Percentiles rank a stretch among this genome's conserved stretches.
Conservation (phyloP, 345 rosid species). For the Populus ilicifolia region DNA sequence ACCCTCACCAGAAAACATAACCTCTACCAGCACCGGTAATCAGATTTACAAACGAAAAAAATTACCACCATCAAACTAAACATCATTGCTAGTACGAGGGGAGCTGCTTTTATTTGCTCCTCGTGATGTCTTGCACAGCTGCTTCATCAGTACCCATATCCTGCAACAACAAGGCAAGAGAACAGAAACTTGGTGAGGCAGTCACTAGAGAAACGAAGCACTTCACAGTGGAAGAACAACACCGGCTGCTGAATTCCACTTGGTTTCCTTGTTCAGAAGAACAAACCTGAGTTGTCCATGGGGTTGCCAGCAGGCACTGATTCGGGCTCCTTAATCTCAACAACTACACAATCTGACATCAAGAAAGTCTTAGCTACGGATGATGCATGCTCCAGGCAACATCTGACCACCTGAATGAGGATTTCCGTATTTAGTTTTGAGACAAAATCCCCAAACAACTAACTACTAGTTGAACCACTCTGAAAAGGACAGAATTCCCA, state of each 20-base stretch:
- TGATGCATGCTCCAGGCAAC: slow-evolving; percentile 97
- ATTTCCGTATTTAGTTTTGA: neutral
- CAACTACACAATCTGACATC: slow-evolving; percentile 98
- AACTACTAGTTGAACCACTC: too few relatives aligned
- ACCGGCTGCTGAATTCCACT: neutral
- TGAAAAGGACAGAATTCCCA: too few relatives aligned
- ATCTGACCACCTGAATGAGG: slow-evolving; percentile 80
- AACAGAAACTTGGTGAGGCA: neutral
- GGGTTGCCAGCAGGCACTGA: slow-evolving; percentile 69
- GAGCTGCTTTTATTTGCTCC: neutral
- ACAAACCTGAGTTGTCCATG: slow-evolving; percentile 91
- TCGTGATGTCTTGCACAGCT: neutral
- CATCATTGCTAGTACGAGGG: neutral
- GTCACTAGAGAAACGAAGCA: neutral
- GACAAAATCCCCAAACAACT: neutral
- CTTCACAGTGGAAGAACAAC: neutral
- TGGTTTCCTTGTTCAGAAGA: neutral
- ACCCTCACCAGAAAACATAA: slow-evolving; percentile 10
- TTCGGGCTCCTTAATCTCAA: slow-evolving; percentile 95
- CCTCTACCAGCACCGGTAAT: neutral
- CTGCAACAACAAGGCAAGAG: slow-evolving; percentile 15
- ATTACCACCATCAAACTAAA: neutral
- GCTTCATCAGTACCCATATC: slow-evolving; percentile 41
- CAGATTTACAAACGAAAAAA: slow-evolving; percentile 11
- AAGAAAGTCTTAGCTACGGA: slow-evolving; percentile 97